Base-by-base conservation (phyloP, 768 basidiomycete species). In the Suillus occidentalis region DNA sequence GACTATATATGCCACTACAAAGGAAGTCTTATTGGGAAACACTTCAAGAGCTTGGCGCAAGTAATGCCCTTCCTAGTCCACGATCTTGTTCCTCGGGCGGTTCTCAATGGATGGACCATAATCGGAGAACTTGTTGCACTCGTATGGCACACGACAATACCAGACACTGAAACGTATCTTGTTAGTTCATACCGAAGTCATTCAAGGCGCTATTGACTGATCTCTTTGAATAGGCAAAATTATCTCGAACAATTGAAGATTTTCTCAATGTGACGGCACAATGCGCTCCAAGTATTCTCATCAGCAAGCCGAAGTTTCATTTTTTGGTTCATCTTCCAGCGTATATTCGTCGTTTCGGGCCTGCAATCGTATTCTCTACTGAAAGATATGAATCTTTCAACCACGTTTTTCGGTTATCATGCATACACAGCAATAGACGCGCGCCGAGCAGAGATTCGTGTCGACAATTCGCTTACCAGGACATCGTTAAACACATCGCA, bases 391-490 rank as follows among this genome's bases (percentile, higher is more conserved):
- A 28, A 28, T 28, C 28, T 28, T 28, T 28, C 28, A 28, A 28
- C 28, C 75, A 72, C 6, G 68, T 83, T 14, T 81, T 82, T 57
- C 71, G 78, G 0, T 20, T 74, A 2, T 75, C 74, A 40, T 77
- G 72, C 14, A 66, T 82, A 13, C 65, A 72, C 42, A 76, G 73
- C 31, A 82, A 82, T 66, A 76, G 75, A 42, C 74, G 68, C 3
- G 74, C 77, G 1, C 79, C 80, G 2, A 80, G 79, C 60, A 73
- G 72, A 2, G 77, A 81, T 63, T 78, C 77, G 40, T 72, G 77
- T 0, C 7, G 0, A 69, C 65, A 14, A 5, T 68, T 80, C 14
- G 31, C 36, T 6, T 13, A 36, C 47, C 25, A 28, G 12, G 66
- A 72, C 7, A 6, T 25, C 3, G 16, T 71, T 12, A 72, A 68